Base-by-base conservation (phyloP, 495 filamentous ascomycete species). In the Pyrenula massariospora region DNA sequence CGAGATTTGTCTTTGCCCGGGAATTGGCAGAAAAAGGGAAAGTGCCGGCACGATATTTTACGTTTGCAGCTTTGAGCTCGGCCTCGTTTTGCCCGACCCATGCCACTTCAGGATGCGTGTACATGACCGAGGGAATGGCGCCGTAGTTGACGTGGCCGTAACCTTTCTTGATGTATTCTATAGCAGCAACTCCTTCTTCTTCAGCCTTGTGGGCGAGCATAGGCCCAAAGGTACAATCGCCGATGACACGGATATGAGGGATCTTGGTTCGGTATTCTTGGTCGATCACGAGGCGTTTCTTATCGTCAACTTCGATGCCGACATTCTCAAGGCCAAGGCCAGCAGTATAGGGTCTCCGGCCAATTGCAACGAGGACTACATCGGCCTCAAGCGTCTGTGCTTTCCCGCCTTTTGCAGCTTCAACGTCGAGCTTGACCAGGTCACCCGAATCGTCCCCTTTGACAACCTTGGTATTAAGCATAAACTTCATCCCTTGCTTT, bases 141-240 rank as follows among this genome's bases (percentile, higher is more conserved):
- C 84, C 88, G 79, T 98, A 98, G 85, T 98, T 98, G 69, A 98
- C 93, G 73, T 98, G 93, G 36, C 93, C 93, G 74, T 92, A 86
- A 59, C 89, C 89, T 77, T 96, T 96, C 74, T 86, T 90, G 73
- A 98, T 90, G 80, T 89, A 97, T 73, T 98, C 93, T 48, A 97
- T 79, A 48, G 82, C 91, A 12, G 93, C 93, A 52, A 96, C 91
- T 55, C 78, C 93, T 77, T 98, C 93, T 77, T 98, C 93, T 76
- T 98, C 93, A 48, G 94, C 93, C 81, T 98, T 98, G 81, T 98
- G 93, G 53, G 93, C 93, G 65, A 98, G 84, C 93, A 98, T 98
- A 63, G 93, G 94, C 19, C 93, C 93, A 73, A 97, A 98, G 19
- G 93, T 98, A 70, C 83, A 88, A 73, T 98, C 93, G 65, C 93